Evolutionary conservation across 495 filamentous ascomycete species (phyloP).

Genomic region (Talaromyces borbonicus): DNA sequence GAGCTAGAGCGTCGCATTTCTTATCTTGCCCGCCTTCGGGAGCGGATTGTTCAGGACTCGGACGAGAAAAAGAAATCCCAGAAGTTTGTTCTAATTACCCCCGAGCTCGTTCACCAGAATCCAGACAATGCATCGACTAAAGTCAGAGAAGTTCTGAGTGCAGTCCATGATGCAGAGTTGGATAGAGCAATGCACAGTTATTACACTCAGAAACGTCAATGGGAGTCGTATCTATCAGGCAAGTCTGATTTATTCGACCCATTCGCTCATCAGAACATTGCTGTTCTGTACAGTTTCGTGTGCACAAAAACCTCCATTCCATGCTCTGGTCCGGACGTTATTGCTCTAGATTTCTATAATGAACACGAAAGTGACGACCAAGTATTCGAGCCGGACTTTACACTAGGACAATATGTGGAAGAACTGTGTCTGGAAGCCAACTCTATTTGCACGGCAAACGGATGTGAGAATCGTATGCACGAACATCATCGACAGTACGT

Average conservation of each 20-base stretch:
- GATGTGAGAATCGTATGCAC: conserved; percentile 80
- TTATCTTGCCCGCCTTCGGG: conserved; percentile 70
- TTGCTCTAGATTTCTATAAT: conserved; percentile 85
- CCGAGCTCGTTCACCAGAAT: conserved; percentile 83
- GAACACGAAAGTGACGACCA: conserved; percentile 61
- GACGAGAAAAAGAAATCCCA: conserved; percentile 53
- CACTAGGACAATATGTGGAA: conserved; percentile 92
- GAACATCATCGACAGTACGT: conserved; percentile 97
- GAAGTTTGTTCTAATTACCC: conserved; percentile 80
- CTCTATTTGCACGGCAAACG: conserved; percentile 66
- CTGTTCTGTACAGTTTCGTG: conserved; percentile 87
- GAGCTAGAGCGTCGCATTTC: conserved; percentile 78
- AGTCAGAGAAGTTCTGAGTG: conserved; percentile 85
- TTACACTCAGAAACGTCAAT: conserved; percentile 85
- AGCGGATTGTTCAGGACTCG: conserved; percentile 43
- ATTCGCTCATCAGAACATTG: conserved; percentile 87
- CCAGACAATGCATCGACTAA: conserved; percentile 68
- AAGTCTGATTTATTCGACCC: conserved; percentile 85
- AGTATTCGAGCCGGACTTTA: conserved; percentile 74
- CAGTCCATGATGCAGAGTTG: conserved; percentile 92
- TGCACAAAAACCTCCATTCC: conserved; percentile 86
- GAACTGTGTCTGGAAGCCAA: conserved; percentile 71
- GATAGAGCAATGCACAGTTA: conserved; percentile 92
- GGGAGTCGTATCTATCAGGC: conserved; percentile 84
- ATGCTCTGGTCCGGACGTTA: conserved; percentile 77